phyloP scores from a whole-genome alignment of 148 eudicot species.

The Arctostaphylos glauca region DNA sequence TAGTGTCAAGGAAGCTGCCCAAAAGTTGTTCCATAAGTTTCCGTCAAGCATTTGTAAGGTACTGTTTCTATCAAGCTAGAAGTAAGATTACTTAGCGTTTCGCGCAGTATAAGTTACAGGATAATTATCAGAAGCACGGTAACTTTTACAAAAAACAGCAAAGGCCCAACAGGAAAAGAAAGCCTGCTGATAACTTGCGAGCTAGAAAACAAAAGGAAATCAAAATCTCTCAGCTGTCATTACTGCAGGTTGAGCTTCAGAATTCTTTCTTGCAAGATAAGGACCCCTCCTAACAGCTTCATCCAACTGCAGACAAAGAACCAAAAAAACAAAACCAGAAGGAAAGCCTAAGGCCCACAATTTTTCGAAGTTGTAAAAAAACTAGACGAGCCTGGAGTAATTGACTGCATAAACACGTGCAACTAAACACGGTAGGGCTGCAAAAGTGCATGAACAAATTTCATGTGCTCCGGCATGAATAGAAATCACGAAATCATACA shows the following conservation, averaged over 20 bases:
- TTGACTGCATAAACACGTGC: neutral
- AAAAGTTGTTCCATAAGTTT: neutral
- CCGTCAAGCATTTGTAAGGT: neutral
- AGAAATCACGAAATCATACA: neutral
- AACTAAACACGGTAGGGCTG: no score
- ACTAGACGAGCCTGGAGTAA: neutral
- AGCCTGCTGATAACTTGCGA: neutral
- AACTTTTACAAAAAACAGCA: neutral
- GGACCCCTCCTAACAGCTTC: conserved; percentile 84
- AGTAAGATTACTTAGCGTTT: neutral
- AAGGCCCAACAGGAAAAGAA: conserved; percentile 1
- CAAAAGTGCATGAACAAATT: neutral
- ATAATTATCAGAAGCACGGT: neutral
- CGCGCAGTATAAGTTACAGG: no score
- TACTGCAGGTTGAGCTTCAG: conserved; percentile 63
- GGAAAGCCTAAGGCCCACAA: neutral
- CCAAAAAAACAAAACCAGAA: neutral
- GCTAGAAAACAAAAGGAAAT: conserved; percentile 2
- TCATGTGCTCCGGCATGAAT: neutral
- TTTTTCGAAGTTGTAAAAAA: neutral
- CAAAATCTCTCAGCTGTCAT: conserved; percentile 76
- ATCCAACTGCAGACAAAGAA: conserved; percentile 52
- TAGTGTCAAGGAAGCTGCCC: neutral
- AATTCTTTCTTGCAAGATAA: conserved; percentile 54
- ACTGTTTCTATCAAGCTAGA: neutral